Conservation (phyloP, 495 filamentous ascomycete genomes). For the Hypoxylon lenormandii region DNA sequence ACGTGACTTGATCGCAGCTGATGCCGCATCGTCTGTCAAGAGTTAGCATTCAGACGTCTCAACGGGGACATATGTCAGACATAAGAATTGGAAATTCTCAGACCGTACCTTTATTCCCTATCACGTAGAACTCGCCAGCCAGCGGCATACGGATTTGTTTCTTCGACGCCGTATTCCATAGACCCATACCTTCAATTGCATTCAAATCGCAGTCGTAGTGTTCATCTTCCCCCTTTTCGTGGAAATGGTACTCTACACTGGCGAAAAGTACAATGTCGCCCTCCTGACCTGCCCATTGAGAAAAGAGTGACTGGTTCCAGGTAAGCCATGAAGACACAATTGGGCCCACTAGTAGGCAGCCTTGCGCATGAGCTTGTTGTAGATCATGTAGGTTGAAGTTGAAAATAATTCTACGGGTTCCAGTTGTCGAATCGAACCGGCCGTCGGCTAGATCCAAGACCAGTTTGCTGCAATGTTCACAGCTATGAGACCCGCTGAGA, state of each 20-base stretch:
- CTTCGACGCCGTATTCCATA: not conserved
- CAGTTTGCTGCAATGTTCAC: not conserved
- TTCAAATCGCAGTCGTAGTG: not conserved
- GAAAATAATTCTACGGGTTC: not conserved
- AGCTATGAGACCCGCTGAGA: not conserved
- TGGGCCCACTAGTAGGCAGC: not conserved
- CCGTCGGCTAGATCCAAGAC: not conserved
- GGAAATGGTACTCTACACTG: conserved; percentile 1
- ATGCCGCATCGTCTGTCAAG: too few species aligned
- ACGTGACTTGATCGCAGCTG: too few species aligned
- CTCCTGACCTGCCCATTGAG: not conserved
- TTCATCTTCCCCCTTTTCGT: conserved; percentile 1
- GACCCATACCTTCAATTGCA: not conserved
- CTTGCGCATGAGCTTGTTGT: conserved; percentile 4
- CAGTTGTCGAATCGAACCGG: not conserved
- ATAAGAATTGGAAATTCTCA: too few species aligned
- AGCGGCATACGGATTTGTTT: not conserved
- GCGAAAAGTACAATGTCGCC: not conserved
- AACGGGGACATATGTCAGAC: too few species aligned
- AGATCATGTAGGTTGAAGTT: conserved; percentile 2
- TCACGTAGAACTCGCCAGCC: not conserved
- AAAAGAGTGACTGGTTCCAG: not conserved
- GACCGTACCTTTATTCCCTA: not conserved
- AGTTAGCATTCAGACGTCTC: too few species aligned
- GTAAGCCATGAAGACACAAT: not conserved